Base-by-base conservation (phyloP, 2,329 filamentous ascomycete species). In the Xylaria sp. region DNA sequence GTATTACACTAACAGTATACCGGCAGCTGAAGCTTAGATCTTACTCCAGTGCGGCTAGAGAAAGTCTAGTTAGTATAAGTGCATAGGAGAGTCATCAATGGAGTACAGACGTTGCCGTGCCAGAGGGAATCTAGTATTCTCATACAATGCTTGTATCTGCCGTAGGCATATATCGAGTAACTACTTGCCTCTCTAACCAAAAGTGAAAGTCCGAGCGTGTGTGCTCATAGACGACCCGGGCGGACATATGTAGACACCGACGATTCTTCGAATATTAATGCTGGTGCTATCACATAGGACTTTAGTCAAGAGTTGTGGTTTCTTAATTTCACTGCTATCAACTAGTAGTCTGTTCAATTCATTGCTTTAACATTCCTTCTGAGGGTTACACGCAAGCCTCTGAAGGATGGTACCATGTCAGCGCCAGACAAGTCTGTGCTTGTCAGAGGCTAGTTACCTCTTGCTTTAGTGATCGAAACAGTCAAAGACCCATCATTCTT, bases 201-300 rank as follows among this genome's bases (percentile, higher is more conserved):
- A 66, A 60, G 54, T 62, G 64, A 55, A 66, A 55, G 64, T 66
- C 64, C 64, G 64, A 66, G n/a, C 10, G 45, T 33, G 20, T 27
- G 15, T 59, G 17, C 11, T 45, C 25, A n/a, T 9, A 42, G 13
- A 22, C 4, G 33, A 50, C 1, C 47, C 49, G 42, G 64, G 60
- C n/a, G 47, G 60, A 13, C 55, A 50, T n/a, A 55, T 63, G 27
- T 38, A 42, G 64, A 55, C 42, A 56, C 64, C 60, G 64, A 66
- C 6, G 20, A 22, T 55, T 59, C 27, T 55, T 66, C 22, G 49
- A 63, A 62, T 63, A 63, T 59, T 17, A 66, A 59, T 45, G 47
- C 47, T 33, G 39, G 39, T 29, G 39, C 42, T 55, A 47, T 54
- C 59, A n/a, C 31, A 33, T 49, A 66, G 29, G 45, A 49, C 58